Conservation (phyloP, 768 basidiomycete species). For the Tephrocybe sp. region DNA sequence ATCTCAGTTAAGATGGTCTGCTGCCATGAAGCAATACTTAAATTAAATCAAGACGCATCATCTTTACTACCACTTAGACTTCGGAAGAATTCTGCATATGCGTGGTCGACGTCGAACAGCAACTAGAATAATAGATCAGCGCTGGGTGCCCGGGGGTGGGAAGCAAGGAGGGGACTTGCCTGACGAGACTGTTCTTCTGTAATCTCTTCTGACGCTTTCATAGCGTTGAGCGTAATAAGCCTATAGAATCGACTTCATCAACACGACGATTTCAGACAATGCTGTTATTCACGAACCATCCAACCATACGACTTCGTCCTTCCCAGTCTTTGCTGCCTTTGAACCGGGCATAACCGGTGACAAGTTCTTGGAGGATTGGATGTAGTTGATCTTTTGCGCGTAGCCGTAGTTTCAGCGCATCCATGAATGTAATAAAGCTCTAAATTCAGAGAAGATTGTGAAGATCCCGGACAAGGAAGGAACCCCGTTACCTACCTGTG, state of each 20-base stretch:
- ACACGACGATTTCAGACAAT: not conserved
- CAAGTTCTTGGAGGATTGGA: conserved; percentile 92
- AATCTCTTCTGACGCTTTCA: conserved; percentile 96
- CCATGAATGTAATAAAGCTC: conserved; percentile 99
- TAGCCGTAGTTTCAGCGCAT: conserved; percentile 87
- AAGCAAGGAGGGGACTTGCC: conserved; percentile 39
- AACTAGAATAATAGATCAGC: conserved; percentile 44
- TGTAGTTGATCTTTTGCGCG: conserved; percentile 98
- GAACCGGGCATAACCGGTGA: conserved; percentile 90
- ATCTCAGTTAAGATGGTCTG: no score
- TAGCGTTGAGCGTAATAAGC: conserved; percentile 94
- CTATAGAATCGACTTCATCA: conserved; percentile 33
- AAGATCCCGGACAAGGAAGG: not conserved
- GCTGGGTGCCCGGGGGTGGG: not conserved
- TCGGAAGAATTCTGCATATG: conserved; percentile 90
- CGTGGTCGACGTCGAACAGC: conserved; percentile 95
- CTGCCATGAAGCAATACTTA: no score
- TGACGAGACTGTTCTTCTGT: conserved; percentile 94
- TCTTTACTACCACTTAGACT: conserved; percentile 56
- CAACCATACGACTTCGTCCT: conserved; percentile 88
- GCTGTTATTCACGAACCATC: conserved; percentile 60
- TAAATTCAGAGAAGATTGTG: conserved; percentile 30
- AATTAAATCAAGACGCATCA: conserved; percentile 23
- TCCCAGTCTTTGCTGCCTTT: conserved; percentile 97
- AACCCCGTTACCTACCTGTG: conserved; percentile 65